phyloP scores from a whole-genome alignment of 108 stramenopile species.

The Skeletonema costatum region DNA sequence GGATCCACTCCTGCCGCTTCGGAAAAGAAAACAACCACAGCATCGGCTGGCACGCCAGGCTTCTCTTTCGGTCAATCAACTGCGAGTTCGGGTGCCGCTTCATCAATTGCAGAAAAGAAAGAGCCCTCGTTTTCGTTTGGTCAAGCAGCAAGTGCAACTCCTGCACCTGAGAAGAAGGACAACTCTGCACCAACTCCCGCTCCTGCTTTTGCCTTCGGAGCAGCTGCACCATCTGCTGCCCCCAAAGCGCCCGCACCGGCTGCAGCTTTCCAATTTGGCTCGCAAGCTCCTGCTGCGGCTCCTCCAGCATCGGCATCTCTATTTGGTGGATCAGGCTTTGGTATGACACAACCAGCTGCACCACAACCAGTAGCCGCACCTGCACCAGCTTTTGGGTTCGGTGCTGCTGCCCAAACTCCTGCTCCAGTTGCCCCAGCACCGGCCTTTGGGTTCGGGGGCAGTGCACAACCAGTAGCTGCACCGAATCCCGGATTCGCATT shows the following conservation, averaged over 20 bases:
- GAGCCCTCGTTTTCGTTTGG: background rate
- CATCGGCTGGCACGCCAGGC: background rate
- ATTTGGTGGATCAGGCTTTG: background rate
- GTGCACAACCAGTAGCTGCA: background rate
- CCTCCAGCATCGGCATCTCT: background rate
- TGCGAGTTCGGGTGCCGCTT: background rate
- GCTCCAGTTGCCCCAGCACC: constrained; percentile 15
- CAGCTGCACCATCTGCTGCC: background rate
- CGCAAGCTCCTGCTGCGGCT: background rate
- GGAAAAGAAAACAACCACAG: background rate
- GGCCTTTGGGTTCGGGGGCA: background rate
- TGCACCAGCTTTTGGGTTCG: background rate
- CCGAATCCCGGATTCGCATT: background rate
- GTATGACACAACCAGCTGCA: background rate
- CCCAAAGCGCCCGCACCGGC: background rate
- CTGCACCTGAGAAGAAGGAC: background rate
- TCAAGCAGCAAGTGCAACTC: constrained; percentile 1
- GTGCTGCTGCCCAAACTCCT: constrained; percentile 28
- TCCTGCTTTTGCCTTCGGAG: background rate
- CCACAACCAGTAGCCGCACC: background rate
- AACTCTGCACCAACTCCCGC: background rate
- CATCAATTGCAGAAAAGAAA: background rate
- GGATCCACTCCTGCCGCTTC: background rate
- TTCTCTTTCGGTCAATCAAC: background rate
- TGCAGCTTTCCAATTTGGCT: background rate